A percentile compares a stretch with the other conserved stretches of the same genome.
These are phyloP conservation scores for Tinospora cordifolia DNA, from an alignment of 164 flowering plant species.

Conservation along the genomic window DNA sequence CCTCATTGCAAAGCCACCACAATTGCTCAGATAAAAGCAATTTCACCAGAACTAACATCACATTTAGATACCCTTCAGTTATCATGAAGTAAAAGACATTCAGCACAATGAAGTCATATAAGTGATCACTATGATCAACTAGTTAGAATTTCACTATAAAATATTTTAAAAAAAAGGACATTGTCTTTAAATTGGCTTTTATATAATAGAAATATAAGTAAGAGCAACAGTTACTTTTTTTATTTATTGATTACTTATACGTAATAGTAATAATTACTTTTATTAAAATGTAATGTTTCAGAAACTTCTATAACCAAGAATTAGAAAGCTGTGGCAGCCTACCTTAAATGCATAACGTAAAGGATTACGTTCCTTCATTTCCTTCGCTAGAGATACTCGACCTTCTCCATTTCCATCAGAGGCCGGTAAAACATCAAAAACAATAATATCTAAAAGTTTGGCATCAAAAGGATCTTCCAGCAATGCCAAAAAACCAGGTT, in stretches of 20 bases:
- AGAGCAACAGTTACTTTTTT: too few relatives aligned
- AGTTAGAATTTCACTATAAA: neutral
- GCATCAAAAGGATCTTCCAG: constrained; percentile 80
- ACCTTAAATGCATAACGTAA: constrained; percentile 84
- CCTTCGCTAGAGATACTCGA: constrained; percentile 68
- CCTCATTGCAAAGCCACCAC: neutral
- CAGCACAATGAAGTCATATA: neutral
- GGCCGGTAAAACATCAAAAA: constrained; percentile 88
- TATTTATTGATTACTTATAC: neutral
- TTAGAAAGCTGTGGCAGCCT: constrained; percentile 13
- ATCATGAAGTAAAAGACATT: neutral
- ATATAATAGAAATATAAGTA: too few relatives aligned
- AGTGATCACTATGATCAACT: too few relatives aligned
- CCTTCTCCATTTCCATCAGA: constrained; percentile 89
- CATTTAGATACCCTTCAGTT: too few relatives aligned
- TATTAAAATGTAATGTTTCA: neutral
- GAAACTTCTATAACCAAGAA: neutral
- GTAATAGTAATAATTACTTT: neutral
- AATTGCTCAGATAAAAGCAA: neutral
- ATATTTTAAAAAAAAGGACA: neutral
- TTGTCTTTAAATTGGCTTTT: too few relatives aligned
- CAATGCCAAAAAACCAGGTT: constrained; percentile 94
- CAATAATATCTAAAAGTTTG: constrained; percentile 80
- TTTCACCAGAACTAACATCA: neutral
- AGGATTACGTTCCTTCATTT: constrained; percentile 83